phyloP scores from a whole-genome alignment of 2,329 filamentous ascomycete species.

The Davidsoniella eucalypti region DNA sequence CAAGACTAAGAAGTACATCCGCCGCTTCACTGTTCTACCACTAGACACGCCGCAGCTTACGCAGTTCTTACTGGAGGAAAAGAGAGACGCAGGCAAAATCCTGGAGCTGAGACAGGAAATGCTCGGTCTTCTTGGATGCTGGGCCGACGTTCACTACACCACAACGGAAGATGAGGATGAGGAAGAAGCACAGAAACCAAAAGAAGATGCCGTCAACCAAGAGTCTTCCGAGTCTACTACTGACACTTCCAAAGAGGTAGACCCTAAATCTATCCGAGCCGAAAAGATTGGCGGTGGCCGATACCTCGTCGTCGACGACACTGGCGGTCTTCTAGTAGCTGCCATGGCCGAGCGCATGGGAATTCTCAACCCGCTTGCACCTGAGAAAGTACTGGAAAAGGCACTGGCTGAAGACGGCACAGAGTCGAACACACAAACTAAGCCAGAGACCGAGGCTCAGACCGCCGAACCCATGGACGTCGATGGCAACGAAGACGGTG shows the following conservation, averaged over 20 bases:
- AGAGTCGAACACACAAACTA: not conserved
- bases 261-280: not conserved
- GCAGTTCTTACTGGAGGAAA: conserved; percentile 63
- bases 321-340: conserved; percentile 64
- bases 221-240: conserved; percentile 4
- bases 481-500: not conserved
- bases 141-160: conserved; percentile 76
- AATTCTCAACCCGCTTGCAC: conserved; percentile 41
- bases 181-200: conserved; percentile 13
- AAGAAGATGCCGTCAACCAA: not conserved
- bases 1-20: conserved; percentile 87
- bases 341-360: conserved; percentile 82
- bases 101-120: conserved; percentile 78
- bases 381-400: conserved; percentile 15
- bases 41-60: conserved; percentile 63
- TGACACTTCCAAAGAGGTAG: conserved; percentile 14
- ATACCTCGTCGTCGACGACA: conserved; percentile 78
- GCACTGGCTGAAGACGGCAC: not conserved
- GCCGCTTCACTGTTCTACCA: conserved; percentile 70
- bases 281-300: conserved; percentile 25
- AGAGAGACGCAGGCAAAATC: conserved; percentile 55
- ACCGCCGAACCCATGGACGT: not conserved
- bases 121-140: conserved; percentile 66
- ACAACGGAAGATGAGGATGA: conserved; percentile 18
- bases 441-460: not conserved